Conservation (phyloP, 2,329 filamentous ascomycete genomes). For the Pyricularia sp. region DNA sequence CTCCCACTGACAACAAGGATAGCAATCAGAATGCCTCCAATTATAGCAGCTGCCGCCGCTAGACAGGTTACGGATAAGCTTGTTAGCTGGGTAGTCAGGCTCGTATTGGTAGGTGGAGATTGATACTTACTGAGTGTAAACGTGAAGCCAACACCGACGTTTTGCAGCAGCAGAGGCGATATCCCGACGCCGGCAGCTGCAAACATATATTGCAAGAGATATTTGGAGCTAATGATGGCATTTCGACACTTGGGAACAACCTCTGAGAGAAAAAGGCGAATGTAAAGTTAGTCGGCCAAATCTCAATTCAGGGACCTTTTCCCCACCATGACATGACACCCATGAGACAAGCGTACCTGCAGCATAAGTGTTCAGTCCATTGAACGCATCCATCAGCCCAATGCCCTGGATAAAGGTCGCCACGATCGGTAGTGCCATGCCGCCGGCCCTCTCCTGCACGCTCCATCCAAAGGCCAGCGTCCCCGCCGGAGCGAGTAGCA, state of each 20-base stretch:
- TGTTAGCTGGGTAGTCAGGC: neutral
- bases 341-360: constrained; percentile 5
- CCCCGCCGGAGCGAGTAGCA: constrained; percentile 46
- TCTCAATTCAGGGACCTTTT: neutral
- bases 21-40: neutral
- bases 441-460: constrained; percentile 38
- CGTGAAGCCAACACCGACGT: constrained; percentile 9
- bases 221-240: constrained; percentile 11
- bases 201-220: constrained; percentile 10
- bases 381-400: constrained; percentile 67
- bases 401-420: constrained; percentile 68
- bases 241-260: constrained; percentile 7
- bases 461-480: constrained; percentile 55
- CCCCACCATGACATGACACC: neutral
- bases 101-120: too few species aligned
- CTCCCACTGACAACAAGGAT: neutral
- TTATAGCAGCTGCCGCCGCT: neutral
- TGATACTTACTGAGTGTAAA: constrained; percentile 7
- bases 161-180: constrained; percentile 8
- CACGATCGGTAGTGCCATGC: constrained; percentile 54
- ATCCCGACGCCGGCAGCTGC: constrained; percentile 7
- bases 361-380: constrained; percentile 58
- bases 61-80: too few species aligned
- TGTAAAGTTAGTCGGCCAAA: neutral
- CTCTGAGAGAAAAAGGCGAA: constrained; percentile 2